Base-by-base conservation (phyloP, 2,329 filamentous ascomycete genomes). In the Chaetomiaceae sp. region DNA sequence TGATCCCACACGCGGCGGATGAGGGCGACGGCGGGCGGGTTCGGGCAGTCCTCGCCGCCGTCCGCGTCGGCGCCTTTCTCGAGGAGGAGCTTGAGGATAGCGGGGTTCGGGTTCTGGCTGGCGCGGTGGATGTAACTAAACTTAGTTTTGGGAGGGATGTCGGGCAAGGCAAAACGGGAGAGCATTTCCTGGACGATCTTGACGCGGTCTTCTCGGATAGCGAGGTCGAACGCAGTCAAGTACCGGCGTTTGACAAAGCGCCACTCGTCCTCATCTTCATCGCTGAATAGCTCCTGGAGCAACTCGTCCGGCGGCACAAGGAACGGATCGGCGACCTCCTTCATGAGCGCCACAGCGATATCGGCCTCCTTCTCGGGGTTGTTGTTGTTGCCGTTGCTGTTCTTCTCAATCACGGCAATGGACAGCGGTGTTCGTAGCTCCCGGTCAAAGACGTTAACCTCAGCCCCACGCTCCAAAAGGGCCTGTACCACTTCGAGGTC, bases 371-470 rank as follows among this genome's bases (percentile, higher is more conserved):
- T 51, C 11, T 63, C 48, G n/a, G n/a, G n/a, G n/a, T n/a, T n/a
- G n/a, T n/a, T n/a, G n/a, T n/a, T n/a, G n/a, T n/a, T n/a, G n/a
- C n/a, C n/a, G n/a, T n/a, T n/a, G n/a, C n/a, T n/a, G n/a, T 49
- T 38, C 51, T 59, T 51, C 11, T 63, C 48, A n/a, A 36, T 27
- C 6, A 58, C 54, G n/a, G 56, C 58, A 18, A 62, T 56, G 1
- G 53, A 54, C 13, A 63, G 41, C 4, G 61, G 61, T 9, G 61
- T 61, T 4, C 54, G 46, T 8, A 63, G 51, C 30, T 57, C 56
- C 21, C 50, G n/a, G 50, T 63, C 59, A 16, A 63, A 63, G 4
- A 59, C 59, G 45, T 63, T 36, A 14, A 61, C 58, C 10, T 60
- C 59, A 34, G 61, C 61, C 7, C 50, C 61, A 2, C 59, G 54